Base-by-base conservation (phyloP, 805 yeast genomes). In the Tetrapisispora nanseiensis region DNA sequence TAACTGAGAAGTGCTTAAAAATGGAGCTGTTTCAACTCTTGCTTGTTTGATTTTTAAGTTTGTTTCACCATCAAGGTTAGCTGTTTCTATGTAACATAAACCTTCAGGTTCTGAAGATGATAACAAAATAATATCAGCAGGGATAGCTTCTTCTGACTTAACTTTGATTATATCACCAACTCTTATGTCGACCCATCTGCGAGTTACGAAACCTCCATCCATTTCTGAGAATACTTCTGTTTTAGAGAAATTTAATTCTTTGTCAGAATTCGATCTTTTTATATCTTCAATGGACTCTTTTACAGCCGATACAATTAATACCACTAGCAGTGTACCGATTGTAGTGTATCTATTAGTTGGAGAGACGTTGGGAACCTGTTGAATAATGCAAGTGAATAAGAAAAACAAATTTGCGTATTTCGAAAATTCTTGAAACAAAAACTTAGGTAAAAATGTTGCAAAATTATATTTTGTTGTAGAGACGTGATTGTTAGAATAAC, bases 41-140 rank as follows among this genome's bases (percentile, higher is more conserved):
- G 96, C 78, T 61, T 92, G 97, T 57, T 94, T 94, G 58, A 92
- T 92, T 57, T 92, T 92, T 54, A 92, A 71, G 61, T 92, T 92
- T 0, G 99, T 94, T 62, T 92, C 99, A 44, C 99, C 99, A 63
- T 92, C 99, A 51, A 92, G 69, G 56, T 92, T 92, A 0, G 98
- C 95, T 1, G 99, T 92, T 63, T 92, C 99, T 43, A 94, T 86
- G 55, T 92, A 92, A 61, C 98, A 94, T 46, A 92, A 70, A 2
- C 98, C 99, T 63, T 90, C 97, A 0, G 99, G 99, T 62, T 92
- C 99, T 0, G 97, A 90, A 0, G 97, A 86, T 20, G 92, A 78
- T 27, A 92, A 59, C 15, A 94, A 63, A 15, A 90, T 70, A 43
- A 92, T 55, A 67, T 92, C 99, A 0, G 98, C 97, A 0, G 99